Evolutionary conservation across 1,284 basidiomycete species (phyloP), one percentile per base, ranked within the genome.

Genomic region (Earliella scabrosa): DNA sequence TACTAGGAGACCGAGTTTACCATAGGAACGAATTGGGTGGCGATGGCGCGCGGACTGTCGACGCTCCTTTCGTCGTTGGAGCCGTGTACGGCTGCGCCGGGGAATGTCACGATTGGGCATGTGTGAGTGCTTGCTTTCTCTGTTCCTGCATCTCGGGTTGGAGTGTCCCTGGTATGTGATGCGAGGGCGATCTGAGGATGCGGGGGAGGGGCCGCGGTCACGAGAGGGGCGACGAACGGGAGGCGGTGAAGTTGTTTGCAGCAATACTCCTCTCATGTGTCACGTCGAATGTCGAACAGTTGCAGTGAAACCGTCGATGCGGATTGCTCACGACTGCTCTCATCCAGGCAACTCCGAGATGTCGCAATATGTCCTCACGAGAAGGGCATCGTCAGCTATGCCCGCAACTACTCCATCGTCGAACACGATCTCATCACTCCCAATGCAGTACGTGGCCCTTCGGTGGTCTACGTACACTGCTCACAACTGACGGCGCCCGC

Each of bases 331-430:
- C 24, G 11, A 9, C 5, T 35, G 9, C 16, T 45, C 10, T 2
- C 21, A 23, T 59, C 32, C 68, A 92, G 90, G 27, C 90, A 92
- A 75, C 77, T 92, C 29, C 79, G 90, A 50, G 89, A 92, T 71
- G 81, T 92, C 51, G 72, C 91, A 46, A 83, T 89, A 51, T 92
- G 90, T 66, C 90, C 90, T 0, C 78, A 82, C 26, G 82, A 87
- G 63, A 74, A 77, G 14, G 88, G 89, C 0, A 68, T 89, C 1
- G 81, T 92, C 36, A 86, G 86, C 69, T 92, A 90, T 66, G 77
- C 89, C 1, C 80, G 82, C 27, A 65, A 72, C 8, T 63, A 72
- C 31, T 75, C 77, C n/a, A 86, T 92, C 54, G 73, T 87, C 27
- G 88, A 91, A 65, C 86, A 88, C 52, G 81, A 91, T 67, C 66